Conservation (phyloP, 2,329 filamentous ascomycete species). For the Ascochyta lentis region DNA sequence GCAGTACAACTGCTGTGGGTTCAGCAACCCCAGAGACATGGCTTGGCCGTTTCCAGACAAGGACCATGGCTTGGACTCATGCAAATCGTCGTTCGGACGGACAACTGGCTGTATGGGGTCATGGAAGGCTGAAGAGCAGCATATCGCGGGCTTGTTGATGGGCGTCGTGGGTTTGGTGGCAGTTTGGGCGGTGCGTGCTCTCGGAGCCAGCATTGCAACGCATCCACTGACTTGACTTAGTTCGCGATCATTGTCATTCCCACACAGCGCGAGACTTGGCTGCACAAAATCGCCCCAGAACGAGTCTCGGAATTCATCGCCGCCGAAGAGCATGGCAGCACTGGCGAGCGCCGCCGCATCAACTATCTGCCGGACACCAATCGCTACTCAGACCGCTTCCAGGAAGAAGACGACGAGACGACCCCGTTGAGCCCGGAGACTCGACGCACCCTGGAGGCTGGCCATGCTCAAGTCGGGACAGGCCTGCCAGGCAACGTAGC, state of each 20-base stretch:
- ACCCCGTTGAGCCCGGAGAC: conserved; percentile 6
- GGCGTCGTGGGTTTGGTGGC: conserved; percentile 52
- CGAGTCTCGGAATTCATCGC: conserved; percentile 43
- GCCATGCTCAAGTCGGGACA: conserved; percentile 25
- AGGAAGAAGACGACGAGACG: conserved; percentile 29
- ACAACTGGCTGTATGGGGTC: conserved; percentile 57
- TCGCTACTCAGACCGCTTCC: conserved; percentile 39
- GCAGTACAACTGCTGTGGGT: conserved; percentile 70
- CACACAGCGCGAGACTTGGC: conserved; percentile 41
- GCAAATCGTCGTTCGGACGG: conserved; percentile 57
- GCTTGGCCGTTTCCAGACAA: conserved; percentile 66
- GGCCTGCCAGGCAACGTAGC: conserved; percentile 25
- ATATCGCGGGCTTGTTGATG: conserved; percentile 62
- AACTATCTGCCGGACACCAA: conserved; percentile 39
- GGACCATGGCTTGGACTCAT: conserved; percentile 46
- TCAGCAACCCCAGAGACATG: conserved; percentile 64
- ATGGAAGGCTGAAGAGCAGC: conserved; percentile 65
- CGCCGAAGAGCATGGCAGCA: conserved; percentile 35
- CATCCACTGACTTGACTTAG: conserved; percentile 19
- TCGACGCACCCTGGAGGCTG: conserved; percentile 30
- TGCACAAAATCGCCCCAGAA: conserved; percentile 39
- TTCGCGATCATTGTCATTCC: conserved; percentile 41
- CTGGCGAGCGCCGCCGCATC: conserved; percentile 33
- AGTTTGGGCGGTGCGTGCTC: conserved; percentile 30
- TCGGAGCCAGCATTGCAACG: too few species aligned